Evolutionary conservation across 2,329 filamentous ascomycete species (phyloP).

Genomic region (Myriosclerotinia scirpicola): DNA sequence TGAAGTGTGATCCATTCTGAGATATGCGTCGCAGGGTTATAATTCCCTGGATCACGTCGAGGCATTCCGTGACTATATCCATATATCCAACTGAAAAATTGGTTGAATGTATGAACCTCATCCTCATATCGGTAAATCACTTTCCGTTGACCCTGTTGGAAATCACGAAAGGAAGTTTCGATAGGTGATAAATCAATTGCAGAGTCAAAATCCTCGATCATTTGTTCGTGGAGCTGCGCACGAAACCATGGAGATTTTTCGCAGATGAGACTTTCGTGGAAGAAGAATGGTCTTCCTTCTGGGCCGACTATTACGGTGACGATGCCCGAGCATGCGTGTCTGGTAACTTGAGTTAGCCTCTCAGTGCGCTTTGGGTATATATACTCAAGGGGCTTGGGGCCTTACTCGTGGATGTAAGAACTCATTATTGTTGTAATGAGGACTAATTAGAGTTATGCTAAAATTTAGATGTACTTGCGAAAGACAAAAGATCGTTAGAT

Average conservation of each 20-base stretch:
- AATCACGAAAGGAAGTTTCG: neutral
- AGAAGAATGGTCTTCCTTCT: neutral
- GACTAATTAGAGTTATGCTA: rapidly evolving
- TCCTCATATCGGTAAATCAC: slow-evolving; percentile 1
- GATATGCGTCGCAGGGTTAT: neutral
- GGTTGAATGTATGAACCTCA: slow-evolving; percentile 12
- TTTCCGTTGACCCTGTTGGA: neutral
- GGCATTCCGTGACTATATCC: neutral
- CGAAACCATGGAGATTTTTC: slow-evolving; percentile 14
- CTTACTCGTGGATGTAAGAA: slow-evolving; percentile 6
- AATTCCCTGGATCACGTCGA: neutral
- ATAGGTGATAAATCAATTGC: neutral
- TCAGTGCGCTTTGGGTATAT: too few species aligned
- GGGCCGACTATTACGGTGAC: neutral
- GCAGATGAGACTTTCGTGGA: slow-evolving; percentile 10
- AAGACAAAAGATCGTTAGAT: neutral
- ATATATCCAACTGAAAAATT: slow-evolving; percentile 13
- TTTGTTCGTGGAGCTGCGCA: neutral
- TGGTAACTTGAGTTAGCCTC: neutral
- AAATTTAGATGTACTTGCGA: neutral
- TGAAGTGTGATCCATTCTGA: slow-evolving; percentile 18
- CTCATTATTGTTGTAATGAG: neutral
- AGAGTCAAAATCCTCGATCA: neutral
- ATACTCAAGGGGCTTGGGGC: neutral
- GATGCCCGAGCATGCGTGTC: neutral